phyloP scores from a whole-genome alignment of 768 basidiomycete species.

The Strobilomyces dryophilus region DNA sequence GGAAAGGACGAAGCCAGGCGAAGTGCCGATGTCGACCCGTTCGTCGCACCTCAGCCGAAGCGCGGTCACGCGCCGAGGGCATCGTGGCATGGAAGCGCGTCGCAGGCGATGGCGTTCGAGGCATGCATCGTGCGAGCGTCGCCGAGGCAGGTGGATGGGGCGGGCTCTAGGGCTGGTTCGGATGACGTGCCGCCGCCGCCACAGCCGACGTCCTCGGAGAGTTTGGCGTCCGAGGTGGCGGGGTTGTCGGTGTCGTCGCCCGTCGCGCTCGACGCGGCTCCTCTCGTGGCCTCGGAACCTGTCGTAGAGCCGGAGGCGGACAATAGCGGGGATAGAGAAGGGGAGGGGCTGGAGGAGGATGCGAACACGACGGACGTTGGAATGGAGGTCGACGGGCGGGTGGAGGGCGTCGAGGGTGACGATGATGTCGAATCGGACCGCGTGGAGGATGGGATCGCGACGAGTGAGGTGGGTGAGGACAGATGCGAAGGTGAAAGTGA shows the following conservation, averaged over 20 bases:
- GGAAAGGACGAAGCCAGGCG: not conserved
- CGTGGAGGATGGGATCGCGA: not conserved
- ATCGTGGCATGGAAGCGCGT: constrained; percentile 5
- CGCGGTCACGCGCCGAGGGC: not conserved
- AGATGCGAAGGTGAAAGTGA: too few species aligned
- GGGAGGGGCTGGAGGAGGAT: not conserved
- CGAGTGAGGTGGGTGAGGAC: not conserved
- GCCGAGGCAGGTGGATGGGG: not conserved
- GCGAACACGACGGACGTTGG: not conserved
- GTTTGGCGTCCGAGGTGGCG: not conserved
- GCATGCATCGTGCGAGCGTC: constrained; percentile 15
- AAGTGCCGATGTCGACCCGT: not conserved
- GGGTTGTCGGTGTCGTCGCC: not conserved
- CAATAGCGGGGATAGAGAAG: not conserved
- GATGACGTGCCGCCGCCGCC: too few species aligned
- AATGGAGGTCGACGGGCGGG: not conserved
- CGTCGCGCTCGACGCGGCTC: not conserved
- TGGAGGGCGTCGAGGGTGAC: not conserved
- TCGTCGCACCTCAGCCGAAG: not conserved
- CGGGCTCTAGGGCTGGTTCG: too few species aligned
- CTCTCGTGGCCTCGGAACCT: not conserved
- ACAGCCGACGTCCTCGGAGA: not conserved
- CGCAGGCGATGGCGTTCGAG: constrained; percentile 19
- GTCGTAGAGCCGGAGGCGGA: not conserved
- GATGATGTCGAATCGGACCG: not conserved